Evolutionary conservation across 495 filamentous ascomycete genomes (phyloP).

Genomic region (Hyphodiscus hymeniophilus): DNA sequence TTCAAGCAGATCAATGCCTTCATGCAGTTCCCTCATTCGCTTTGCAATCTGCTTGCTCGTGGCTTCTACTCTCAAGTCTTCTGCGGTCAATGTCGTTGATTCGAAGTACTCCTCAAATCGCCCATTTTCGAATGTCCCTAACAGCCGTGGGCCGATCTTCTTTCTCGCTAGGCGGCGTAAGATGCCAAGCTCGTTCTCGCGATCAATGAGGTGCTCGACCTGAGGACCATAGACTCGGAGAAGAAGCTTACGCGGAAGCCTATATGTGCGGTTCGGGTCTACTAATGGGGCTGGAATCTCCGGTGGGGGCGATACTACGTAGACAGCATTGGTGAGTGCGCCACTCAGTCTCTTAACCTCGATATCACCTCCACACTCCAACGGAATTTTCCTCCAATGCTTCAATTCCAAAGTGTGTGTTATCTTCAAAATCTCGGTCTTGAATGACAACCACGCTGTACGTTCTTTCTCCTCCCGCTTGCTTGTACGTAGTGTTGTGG

Average conservation of each 20-base stretch:
- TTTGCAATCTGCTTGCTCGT: slow-evolving; percentile 95
- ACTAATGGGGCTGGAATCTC: slow-evolving; percentile 33
- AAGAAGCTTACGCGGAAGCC: slow-evolving; percentile 58
- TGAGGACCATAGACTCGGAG: slow-evolving; percentile 93
- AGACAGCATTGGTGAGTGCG: slow-evolving; percentile 92
- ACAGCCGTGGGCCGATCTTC: slow-evolving; percentile 85
- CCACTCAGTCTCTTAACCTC: slow-evolving; percentile 82
- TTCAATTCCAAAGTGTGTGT: slow-evolving; percentile 83
- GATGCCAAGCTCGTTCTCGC: slow-evolving; percentile 82
- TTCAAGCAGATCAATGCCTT: slow-evolving; percentile 77
- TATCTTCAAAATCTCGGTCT: slow-evolving; percentile 80
- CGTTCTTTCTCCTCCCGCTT: slow-evolving; percentile 52
- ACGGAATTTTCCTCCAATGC: slow-evolving; percentile 77
- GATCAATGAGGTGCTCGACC: slow-evolving; percentile 91
- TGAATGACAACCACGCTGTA: slow-evolving; percentile 73
- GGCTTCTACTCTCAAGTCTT: slow-evolving; percentile 70
- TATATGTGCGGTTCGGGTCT: slow-evolving; percentile 10
- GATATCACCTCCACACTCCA: slow-evolving; percentile 64
- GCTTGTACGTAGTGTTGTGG: slow-evolving; percentile 26
- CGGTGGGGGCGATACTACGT: slow-evolving; percentile 78
- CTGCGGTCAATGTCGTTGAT: slow-evolving; percentile 65
- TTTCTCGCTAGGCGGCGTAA: slow-evolving; percentile 79
- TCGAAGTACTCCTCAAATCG: slow-evolving; percentile 92
- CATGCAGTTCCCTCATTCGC: slow-evolving; percentile 92
- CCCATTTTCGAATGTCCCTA: slow-evolving; percentile 93